Conservation (phyloP, 257 asterid genomes). For the Nicotiana tabacum region DNA sequence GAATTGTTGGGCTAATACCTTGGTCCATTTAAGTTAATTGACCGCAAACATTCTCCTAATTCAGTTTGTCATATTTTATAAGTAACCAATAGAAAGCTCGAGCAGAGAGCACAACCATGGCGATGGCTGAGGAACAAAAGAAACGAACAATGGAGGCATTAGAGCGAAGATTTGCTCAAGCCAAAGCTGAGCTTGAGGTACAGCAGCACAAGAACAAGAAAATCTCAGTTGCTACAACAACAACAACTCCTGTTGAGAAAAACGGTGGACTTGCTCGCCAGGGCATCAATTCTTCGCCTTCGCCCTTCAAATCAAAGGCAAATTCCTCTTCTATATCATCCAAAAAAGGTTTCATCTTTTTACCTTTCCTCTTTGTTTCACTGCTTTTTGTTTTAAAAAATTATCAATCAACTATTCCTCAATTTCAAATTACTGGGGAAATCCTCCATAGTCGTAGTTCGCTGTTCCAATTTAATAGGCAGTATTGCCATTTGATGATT, state of each 20-base stretch:
- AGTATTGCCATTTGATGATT: not conserved
- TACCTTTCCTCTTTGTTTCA: not conserved
- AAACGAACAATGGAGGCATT: slow-evolving; percentile 71
- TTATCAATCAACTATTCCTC: not conserved
- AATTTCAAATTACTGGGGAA: not conserved
- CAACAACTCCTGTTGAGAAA: slow-evolving; percentile 24
- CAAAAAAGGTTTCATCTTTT: slow-evolving; percentile 43
- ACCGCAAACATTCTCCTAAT: not conserved
- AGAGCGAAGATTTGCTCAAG: slow-evolving; percentile 71
- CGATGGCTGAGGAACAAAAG: slow-evolving; percentile 48
- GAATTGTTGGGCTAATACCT: too few relatives aligned
- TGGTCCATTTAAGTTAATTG: not conserved
- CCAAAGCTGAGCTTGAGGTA: slow-evolving; percentile 48
- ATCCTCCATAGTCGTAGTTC: not conserved
- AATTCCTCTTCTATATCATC: slow-evolving; percentile 22
- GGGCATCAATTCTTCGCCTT: slow-evolving; percentile 20
- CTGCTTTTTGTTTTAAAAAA: not conserved
- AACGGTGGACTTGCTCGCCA: slow-evolving; percentile 9
- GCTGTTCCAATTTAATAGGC: not conserved
- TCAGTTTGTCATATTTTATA: not conserved
- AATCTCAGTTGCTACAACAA: not conserved
- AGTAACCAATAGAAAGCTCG: not conserved
- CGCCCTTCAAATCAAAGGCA: slow-evolving; percentile 9
- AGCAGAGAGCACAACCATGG: not conserved
- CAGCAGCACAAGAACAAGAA: slow-evolving; percentile 48